A percentile compares a stretch with the other conserved stretches of the same genome.
These are phyloP conservation scores for Ophiorrhiza pumila DNA, from an alignment of 257 asterid genomes.

Conservation along the genomic window DNA sequence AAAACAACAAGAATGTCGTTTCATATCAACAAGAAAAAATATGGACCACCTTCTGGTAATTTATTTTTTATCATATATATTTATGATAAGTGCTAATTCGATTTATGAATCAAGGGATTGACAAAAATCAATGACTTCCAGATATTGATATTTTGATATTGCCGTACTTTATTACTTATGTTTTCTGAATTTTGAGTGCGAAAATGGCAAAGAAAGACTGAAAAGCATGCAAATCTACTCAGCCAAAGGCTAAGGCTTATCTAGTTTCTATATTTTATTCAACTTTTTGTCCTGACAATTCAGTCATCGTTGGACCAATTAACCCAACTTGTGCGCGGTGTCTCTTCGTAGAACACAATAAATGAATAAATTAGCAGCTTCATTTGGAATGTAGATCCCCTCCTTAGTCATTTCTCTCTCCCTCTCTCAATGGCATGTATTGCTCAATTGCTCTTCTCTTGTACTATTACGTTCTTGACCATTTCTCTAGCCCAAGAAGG, in stretches of 20 bases:
- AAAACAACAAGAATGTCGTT: too few relatives aligned
- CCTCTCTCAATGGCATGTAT: constrained; percentile 13
- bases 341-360: constrained; percentile 1
- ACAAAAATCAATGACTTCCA: too few relatives aligned
- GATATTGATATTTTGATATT: too few relatives aligned
- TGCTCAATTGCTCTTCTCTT: constrained; percentile 19
- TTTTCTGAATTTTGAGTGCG: too few relatives aligned
- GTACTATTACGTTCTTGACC: constrained; percentile 22
- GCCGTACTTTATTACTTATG: too few relatives aligned
- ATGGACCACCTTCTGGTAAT: too few relatives aligned
- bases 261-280: not conserved
- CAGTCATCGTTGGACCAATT: not conserved
- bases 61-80: too few relatives aligned
- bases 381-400: not conserved
- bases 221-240: constrained; percentile 4
- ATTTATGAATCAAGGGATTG: too few relatives aligned
- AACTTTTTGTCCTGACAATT: too few relatives aligned
- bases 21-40: too few relatives aligned
- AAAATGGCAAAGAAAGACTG: not conserved
- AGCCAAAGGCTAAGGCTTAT: constrained; percentile 15
- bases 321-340: constrained; percentile 4
- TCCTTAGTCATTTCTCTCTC: not conserved
- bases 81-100: too few relatives aligned
- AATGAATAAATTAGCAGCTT: not conserved
- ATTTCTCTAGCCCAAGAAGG: constrained; percentile 31